A percentile compares a stretch with the other conserved stretches of the same genome.
Conservation (phyloP, 768 basidiomycete species). For the Tricholoma matsutake region DNA sequence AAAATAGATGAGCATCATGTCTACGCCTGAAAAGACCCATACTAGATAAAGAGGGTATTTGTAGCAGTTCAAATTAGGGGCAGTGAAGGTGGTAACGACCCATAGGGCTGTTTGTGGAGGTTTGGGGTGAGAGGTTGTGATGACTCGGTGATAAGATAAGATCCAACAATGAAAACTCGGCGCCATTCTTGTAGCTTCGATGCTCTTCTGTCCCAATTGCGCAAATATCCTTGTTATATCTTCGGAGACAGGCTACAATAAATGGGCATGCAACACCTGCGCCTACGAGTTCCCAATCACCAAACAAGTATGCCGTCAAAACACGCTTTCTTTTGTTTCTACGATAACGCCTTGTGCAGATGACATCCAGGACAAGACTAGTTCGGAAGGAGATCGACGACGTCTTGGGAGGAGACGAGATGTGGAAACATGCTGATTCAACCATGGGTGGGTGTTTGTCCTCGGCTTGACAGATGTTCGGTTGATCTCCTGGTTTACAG, state of each 20-base stretch:
- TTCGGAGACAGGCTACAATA: constrained; percentile 76
- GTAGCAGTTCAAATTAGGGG: too few relatives aligned
- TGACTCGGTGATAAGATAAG: constrained; percentile 13
- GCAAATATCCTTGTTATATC: constrained; percentile 83
- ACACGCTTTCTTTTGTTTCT: background rate
- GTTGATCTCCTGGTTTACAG: constrained; percentile 25
- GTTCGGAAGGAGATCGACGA: constrained; percentile 94
- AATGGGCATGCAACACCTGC: constrained; percentile 92
- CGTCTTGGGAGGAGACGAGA: constrained; percentile 90
- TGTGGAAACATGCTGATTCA: constrained; percentile 92
- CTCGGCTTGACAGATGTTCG: background rate
- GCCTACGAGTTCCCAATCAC: constrained; percentile 94
- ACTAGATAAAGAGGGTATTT: background rate
- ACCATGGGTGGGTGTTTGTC: constrained; percentile 63
- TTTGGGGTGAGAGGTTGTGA: background rate
- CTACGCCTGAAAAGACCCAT: constrained; percentile 13
- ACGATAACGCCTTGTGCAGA: constrained; percentile 45
- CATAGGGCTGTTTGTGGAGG: background rate
- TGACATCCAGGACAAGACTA: constrained; percentile 85
- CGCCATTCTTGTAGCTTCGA: constrained; percentile 33
- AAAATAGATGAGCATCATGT: background rate
- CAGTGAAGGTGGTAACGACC: too few relatives aligned
- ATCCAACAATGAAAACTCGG: constrained; percentile 5
- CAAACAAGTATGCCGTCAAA: constrained; percentile 55
- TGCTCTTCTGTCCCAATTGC: constrained; percentile 96